A percentile compares a stretch with the other conserved stretches of the same genome.
Conservation (phyloP, 129 eudicot species). For the Rutidosis leptorrhynchoides region DNA sequence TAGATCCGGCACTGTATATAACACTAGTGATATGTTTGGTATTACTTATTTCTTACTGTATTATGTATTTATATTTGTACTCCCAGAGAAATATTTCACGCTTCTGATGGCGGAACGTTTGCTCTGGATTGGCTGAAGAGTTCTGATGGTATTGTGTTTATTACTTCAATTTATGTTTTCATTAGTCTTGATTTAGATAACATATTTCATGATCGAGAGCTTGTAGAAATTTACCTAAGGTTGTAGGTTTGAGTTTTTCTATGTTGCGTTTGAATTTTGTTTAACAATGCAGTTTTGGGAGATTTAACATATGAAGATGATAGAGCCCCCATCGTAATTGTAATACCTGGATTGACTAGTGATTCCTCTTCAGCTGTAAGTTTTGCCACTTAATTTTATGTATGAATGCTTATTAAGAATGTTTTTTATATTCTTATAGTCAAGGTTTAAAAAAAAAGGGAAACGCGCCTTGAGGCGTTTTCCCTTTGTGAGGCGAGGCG, state of each 20-base stretch:
- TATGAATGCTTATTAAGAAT: constrained; percentile 16
- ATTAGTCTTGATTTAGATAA: constrained; percentile 5
- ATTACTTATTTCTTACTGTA: too few species aligned
- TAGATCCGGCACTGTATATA: too few species aligned
- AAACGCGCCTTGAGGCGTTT: too few species aligned
- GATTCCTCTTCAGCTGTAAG: constrained; percentile 92
- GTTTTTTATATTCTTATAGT: constrained; percentile 10
- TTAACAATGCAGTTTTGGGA: constrained; percentile 48
- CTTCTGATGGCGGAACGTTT: constrained; percentile 91
- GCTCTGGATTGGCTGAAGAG: constrained; percentile 89
- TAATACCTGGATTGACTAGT: constrained; percentile 90
- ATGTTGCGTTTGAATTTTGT: constrained; percentile 4
- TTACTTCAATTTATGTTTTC: background rate
- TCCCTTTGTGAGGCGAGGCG: too few species aligned
- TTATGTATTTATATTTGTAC: constrained; percentile 14
- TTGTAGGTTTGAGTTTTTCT: background rate
- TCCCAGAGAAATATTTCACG: constrained; percentile 71
- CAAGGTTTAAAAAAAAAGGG: too few species aligned
- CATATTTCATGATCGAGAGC: constrained; percentile 15
- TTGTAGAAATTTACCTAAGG: constrained; percentile 1
- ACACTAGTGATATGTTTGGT: background rate
- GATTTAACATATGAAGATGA: constrained; percentile 43
- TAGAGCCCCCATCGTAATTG: constrained; percentile 61
- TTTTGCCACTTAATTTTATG: constrained; percentile 12
- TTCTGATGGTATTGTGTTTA: constrained; percentile 42